Base-by-base conservation (phyloP, 768 basidiomycete genomes). In the Serendipita sp. region DNA sequence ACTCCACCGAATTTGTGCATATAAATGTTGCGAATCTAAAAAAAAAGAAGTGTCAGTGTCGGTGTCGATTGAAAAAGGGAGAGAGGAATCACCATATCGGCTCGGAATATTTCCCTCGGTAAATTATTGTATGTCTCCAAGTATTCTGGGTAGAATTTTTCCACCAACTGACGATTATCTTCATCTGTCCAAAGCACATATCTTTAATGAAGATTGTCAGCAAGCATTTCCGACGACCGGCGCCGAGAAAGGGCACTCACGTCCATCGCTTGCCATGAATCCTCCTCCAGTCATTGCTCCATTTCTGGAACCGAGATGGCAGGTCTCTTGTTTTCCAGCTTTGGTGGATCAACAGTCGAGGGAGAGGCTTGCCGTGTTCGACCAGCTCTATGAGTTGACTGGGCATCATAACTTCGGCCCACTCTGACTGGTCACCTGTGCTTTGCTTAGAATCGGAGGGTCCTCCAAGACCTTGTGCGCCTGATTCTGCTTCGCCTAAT, bases 1-100 rank as follows among this genome's bases (percentile, higher is more conserved):
- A 60, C 32, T 34, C 56, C 56, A 10, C 56, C 56, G 36, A 60
- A 60, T n/a, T 35, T 23, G 34, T 60, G 56, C 56, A 60, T 60
- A 30, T 60, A 60, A 23, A 60, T 34, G 34, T 60, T 60, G 10
- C 56, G 28, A 34, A 52, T 32, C 48, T 52, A 52, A 13, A 41
- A 41, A 41, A 13, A 13, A 41, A 2, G 18, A 18, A 18, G n/a
- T 7, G 18, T 8, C 16, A 16, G 18, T 18, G 16, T 52, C 48
- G n/a, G 48, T 16, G 8, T 41, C 41, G 13, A 41, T 7, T 13
- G 7, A 5, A 34, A 23, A 8, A 18, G 48, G 18, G 48, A 52
- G 8, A 23, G n/a, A 52, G n/a, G n/a, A 34, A 34, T 23, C 32
- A 60, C 56, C 56, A 60, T 60, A 30, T 60, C 56, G 34, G 36